Conservation (phyloP, 805 yeast genomes). For the Teunomyces funiuensis region DNA sequence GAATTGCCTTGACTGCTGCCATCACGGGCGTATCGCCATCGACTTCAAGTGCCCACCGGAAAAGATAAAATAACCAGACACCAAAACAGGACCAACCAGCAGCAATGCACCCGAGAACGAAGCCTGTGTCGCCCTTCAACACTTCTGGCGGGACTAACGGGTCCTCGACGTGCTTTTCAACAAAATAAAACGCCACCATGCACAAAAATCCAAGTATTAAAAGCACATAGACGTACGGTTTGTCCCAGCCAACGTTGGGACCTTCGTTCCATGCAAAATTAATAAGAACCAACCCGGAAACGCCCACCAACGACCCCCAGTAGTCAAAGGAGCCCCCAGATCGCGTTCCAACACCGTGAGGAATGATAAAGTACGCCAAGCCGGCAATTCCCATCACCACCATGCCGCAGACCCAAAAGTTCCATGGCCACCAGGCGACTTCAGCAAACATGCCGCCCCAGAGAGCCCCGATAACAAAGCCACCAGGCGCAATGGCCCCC, state of each 20-base stretch:
- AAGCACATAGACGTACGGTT: slow-evolving; percentile 17
- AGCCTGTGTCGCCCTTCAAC: slow-evolving; percentile 16
- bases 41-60: slow-evolving; percentile 15
- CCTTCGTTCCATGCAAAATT: slow-evolving; percentile 23
- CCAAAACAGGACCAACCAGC: slow-evolving; percentile 23
- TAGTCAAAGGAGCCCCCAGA: slow-evolving; percentile 23
- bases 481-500: slow-evolving; percentile 38
- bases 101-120: slow-evolving; percentile 17
- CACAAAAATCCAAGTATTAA: slow-evolving; percentile 16
- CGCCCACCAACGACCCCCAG: slow-evolving; percentile 20
- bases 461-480: slow-evolving; percentile 30
- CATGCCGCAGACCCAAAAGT: slow-evolving; percentile 29
- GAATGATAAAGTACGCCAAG: slow-evolving; percentile 25
- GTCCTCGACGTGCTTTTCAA: slow-evolving; percentile 10
- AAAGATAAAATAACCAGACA: slow-evolving; percentile 16
- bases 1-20: slow-evolving; percentile 20
- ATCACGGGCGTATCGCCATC: slow-evolving; percentile 12
- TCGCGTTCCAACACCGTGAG: slow-evolving; percentile 23
- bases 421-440: slow-evolving; percentile 38
- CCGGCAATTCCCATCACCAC: slow-evolving; percentile 16
- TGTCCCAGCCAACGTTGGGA: slow-evolving; percentile 20
- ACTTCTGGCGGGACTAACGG: slow-evolving; percentile 16
- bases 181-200: slow-evolving; percentile 11
- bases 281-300: slow-evolving; percentile 16
- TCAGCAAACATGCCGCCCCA: slow-evolving; percentile 25